Evolutionary conservation across 2,329 filamentous ascomycete genomes (phyloP).

Genomic region (Pseudogymnoascus sp.): DNA sequence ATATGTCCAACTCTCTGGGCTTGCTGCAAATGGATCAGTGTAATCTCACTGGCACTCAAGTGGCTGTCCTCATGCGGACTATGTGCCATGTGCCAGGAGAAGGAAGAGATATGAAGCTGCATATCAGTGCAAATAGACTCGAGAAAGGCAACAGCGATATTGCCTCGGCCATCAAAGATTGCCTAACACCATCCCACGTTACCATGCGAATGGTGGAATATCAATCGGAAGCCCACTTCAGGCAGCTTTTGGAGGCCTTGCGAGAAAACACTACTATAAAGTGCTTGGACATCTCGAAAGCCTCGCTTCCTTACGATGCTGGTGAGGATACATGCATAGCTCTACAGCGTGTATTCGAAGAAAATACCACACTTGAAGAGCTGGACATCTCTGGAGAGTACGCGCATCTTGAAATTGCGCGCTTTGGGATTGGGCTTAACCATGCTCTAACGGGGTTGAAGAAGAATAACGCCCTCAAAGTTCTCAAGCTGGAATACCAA

Average conservation of each 20-base stretch:
- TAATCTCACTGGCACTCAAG: constrained; percentile 54
- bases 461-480: constrained; percentile 51
- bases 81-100: constrained; percentile 44
- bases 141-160: constrained; percentile 43
- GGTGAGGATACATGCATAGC: constrained; percentile 58
- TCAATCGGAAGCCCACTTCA: constrained; percentile 38
- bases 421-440: constrained; percentile 61
- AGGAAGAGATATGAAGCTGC: constrained; percentile 52
- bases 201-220: constrained; percentile 62
- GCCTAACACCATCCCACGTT: constrained; percentile 52
- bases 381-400: constrained; percentile 65
- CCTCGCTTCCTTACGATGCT: constrained; percentile 61
- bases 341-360: constrained; percentile 54
- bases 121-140: constrained; percentile 51
- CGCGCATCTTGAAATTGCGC: constrained; percentile 60
- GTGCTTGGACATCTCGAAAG: constrained; percentile 61
- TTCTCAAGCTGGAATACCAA: constrained; percentile 59
- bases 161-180: constrained; percentile 41
- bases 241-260: constrained; percentile 53
- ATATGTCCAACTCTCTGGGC: constrained; percentile 51
- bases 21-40: constrained; percentile 60
- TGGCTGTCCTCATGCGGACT: constrained; percentile 56
- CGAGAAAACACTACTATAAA: constrained; percentile 54
- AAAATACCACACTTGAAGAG: constrained; percentile 58
- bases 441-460: constrained; percentile 56